Evolutionary conservation across 208 protist genomes (phyloP).

Genomic region (Willaertia magna): DNA sequence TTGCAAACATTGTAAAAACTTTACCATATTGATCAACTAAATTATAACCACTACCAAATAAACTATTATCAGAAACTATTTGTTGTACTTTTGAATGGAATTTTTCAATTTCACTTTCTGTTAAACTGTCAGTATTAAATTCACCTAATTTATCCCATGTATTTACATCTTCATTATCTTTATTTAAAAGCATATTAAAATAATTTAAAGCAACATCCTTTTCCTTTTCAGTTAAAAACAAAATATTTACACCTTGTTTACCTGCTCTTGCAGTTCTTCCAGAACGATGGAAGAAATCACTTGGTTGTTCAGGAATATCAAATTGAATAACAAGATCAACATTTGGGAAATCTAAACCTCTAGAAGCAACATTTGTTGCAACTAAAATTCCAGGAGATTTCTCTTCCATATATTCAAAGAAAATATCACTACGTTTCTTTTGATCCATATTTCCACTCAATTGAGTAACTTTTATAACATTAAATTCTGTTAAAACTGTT

Average conservation of each 20-base stretch:
- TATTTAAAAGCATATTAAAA: not conserved
- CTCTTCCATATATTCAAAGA: slow-evolving; percentile 42
- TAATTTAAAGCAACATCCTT: not conserved
- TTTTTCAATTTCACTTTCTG: not conserved
- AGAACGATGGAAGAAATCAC: slow-evolving; percentile 93
- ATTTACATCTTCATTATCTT: not conserved
- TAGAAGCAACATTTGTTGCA: slow-evolving; percentile 66
- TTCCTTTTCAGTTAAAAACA: slow-evolving; percentile 97
- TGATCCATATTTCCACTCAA: slow-evolving; percentile 53
- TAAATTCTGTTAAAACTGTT: slow-evolving; percentile 59
- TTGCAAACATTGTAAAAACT: not conserved
- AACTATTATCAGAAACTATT: not conserved
- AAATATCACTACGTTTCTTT: slow-evolving; percentile 23
- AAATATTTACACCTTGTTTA: slow-evolving; percentile 54
- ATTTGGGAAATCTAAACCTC: slow-evolving; percentile 89
- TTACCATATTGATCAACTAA: not conserved
- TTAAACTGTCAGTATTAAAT: not conserved
- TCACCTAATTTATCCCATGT: not conserved
- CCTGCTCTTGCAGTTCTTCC: slow-evolving; percentile 91
- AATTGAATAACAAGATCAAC: slow-evolving; percentile 92
- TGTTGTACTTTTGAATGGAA: not conserved
- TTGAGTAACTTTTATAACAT: slow-evolving; percentile 28
- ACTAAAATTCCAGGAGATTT: slow-evolving; percentile 44
- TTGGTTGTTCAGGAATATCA: slow-evolving; percentile 81
- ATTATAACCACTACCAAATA: not conserved